A percentile compares a stretch with the other conserved stretches of the same genome.
These are phyloP conservation scores for Zelopaecilomyces penicillatus DNA, from an alignment of 2,329 filamentous ascomycete genomes.

Conservation along the genomic window DNA sequence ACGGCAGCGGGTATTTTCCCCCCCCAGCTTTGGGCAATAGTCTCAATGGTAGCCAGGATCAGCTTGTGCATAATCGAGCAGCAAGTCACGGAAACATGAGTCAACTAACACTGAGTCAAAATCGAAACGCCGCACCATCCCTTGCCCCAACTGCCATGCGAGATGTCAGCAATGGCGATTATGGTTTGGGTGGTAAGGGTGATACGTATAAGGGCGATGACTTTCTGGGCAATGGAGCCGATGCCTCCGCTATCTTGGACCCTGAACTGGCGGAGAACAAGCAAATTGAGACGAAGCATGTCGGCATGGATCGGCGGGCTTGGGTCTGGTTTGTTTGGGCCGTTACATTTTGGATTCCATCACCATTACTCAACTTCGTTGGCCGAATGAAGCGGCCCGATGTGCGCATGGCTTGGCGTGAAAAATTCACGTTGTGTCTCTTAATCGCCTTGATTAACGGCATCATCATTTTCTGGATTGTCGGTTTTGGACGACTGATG, in stretches of 20 bases:
- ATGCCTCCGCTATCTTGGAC: conserved; percentile 63
- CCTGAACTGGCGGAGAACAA: conserved; percentile 71
- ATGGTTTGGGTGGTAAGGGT: conserved; percentile 79
- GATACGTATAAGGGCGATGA: conserved; percentile 66
- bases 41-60: conserved; percentile 62
- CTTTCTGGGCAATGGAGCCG: conserved; percentile 64
- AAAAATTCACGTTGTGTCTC: conserved; percentile 78
- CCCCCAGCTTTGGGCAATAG: conserved; percentile 51
- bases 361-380: conserved; percentile 66
- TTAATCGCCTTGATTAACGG: conserved; percentile 77
- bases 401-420: conserved; percentile 93
- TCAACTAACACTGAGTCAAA: conserved; percentile 41
- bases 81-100: conserved; percentile 48
- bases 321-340: conserved; percentile 84
- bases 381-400: conserved; percentile 97
- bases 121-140: conserved; percentile 43
- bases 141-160: conserved; percentile 51
- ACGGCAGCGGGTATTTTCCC: conserved; percentile 62
- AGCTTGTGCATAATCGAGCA: conserved; percentile 56
- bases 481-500: conserved; percentile 72
- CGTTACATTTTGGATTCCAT: conserved; percentile 91
- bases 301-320: conserved; percentile 54
- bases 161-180: conserved; percentile 62
- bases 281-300: conserved; percentile 61
- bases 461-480: conserved; percentile 82